A percentile compares a stretch with the other conserved stretches of the same genome.
Conservation (phyloP, 805 yeast genomes). For the Wickerhamomyces bisporus region DNA sequence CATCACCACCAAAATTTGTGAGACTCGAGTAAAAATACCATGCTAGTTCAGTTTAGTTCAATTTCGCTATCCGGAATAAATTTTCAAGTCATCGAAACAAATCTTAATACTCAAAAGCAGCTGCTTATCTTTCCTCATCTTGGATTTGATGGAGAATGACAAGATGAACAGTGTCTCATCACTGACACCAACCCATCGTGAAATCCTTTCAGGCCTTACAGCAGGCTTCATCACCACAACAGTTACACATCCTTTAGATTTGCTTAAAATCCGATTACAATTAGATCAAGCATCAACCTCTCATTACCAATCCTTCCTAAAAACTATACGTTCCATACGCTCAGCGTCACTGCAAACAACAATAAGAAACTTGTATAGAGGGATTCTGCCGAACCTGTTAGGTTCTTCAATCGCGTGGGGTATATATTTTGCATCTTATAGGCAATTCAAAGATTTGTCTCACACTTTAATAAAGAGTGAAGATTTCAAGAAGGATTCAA, state of each 20-base stretch:
- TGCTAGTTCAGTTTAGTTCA: no score
- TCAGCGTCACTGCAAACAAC: not conserved
- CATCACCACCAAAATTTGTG: no score
- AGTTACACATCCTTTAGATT: slow-evolving; percentile 84
- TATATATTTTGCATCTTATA: slow-evolving; percentile 74
- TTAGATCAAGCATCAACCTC: slow-evolving; percentile 36
- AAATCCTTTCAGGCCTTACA: slow-evolving; percentile 63
- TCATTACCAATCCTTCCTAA: slow-evolving; percentile 25
- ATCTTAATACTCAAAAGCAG: no score
- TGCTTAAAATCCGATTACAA: slow-evolving; percentile 80
- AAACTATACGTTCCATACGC: slow-evolving; percentile 16
- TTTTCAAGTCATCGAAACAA: no score
- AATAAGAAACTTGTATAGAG: slow-evolving; percentile 15
- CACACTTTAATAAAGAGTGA: slow-evolving; percentile 13
- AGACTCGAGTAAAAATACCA: no score
- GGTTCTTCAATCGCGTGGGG: slow-evolving; percentile 93
- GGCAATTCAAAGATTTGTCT: slow-evolving; percentile 45
- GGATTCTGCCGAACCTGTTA: slow-evolving; percentile 49
- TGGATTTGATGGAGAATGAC: not conserved
- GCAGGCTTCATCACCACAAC: slow-evolving; percentile 83
- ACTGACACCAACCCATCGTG: slow-evolving; percentile 28
- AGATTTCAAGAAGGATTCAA: slow-evolving; percentile 24
- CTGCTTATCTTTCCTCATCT: no score
- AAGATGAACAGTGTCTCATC: not conserved
- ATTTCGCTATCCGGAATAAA: no score